Evolutionary conservation across 225 moss, liverwort and hornwort species (phyloP).

Genomic region (Ulota crispa): DNA sequence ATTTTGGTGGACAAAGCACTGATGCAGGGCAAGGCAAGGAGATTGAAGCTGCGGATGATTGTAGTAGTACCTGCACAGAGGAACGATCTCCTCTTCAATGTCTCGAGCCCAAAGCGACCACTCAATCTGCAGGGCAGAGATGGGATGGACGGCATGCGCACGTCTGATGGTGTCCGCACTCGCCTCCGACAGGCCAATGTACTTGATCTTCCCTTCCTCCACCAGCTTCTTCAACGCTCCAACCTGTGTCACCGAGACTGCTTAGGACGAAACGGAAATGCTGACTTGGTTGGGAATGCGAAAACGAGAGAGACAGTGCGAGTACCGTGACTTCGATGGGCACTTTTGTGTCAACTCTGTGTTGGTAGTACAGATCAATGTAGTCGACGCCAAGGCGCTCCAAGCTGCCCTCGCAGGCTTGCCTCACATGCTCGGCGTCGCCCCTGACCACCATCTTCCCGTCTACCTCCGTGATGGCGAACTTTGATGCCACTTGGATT

Average conservation of each 20-base stretch:
- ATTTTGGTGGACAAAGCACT: not conserved
- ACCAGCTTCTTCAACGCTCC: slow-evolving; percentile 65
- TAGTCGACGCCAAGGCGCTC: slow-evolving; percentile 52
- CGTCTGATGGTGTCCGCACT: slow-evolving; percentile 45
- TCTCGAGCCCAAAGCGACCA: slow-evolving; percentile 58
- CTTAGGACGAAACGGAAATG: not conserved
- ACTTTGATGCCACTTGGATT: slow-evolving; percentile 57
- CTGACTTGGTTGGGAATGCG: not conserved
- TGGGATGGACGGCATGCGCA: slow-evolving; percentile 56
- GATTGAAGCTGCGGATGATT: not conserved
- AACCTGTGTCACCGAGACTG: slow-evolving; percentile 30
- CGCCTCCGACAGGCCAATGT: slow-evolving; percentile 56
- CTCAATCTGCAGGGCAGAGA: slow-evolving; percentile 49
- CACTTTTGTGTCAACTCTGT: slow-evolving; percentile 51
- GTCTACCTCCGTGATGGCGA: slow-evolving; percentile 26
- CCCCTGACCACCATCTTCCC: slow-evolving; percentile 29
- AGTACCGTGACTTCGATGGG: slow-evolving; percentile 54
- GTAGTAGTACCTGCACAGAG: slow-evolving; percentile 34
- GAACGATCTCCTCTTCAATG: slow-evolving; percentile 49
- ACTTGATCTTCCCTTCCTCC: slow-evolving; percentile 69
- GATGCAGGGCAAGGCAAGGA: not conserved
- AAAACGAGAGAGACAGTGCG: not conserved
- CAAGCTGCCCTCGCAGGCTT: slow-evolving; percentile 46
- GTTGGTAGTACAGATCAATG: slow-evolving; percentile 57
- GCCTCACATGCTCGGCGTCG: slow-evolving; percentile 41